A percentile compares a stretch with the other conserved stretches of the same genome.
Conservation (phyloP, 1,284 basidiomycete species). For the Tilletia caries region DNA sequence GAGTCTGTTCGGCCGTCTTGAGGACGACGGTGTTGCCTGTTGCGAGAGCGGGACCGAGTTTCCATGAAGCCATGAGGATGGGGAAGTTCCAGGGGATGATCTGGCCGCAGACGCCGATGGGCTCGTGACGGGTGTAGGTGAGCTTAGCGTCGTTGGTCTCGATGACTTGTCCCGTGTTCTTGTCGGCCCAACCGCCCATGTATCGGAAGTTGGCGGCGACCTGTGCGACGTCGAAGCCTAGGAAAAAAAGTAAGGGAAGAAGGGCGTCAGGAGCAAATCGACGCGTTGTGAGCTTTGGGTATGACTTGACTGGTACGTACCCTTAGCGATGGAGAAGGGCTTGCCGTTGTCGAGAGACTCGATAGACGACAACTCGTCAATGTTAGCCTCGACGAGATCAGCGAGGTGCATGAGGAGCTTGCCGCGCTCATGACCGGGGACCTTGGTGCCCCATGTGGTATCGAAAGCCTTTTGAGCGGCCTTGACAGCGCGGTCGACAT, state of each 20-base stretch:
- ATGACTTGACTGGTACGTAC: too few species aligned
- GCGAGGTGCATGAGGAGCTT: slow-evolving; percentile 67
- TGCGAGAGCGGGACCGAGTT: slow-evolving; percentile 61
- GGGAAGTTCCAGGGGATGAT: slow-evolving; percentile 68
- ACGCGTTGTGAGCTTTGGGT: too few species aligned
- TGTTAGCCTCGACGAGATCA: slow-evolving; percentile 68
- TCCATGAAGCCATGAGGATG: slow-evolving; percentile 66
- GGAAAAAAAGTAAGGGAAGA: not conserved
- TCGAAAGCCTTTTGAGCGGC: slow-evolving; percentile 44
- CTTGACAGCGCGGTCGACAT: slow-evolving; percentile 45
- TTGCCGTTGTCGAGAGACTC: slow-evolving; percentile 70
- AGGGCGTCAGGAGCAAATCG: not conserved
- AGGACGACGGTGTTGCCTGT: slow-evolving; percentile 47
- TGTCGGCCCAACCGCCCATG: slow-evolving; percentile 68
- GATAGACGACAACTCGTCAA: slow-evolving; percentile 63
- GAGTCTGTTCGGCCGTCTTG: slow-evolving; percentile 73
- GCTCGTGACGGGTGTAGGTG: slow-evolving; percentile 73
- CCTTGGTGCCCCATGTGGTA: slow-evolving; percentile 41
- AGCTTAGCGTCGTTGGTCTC: slow-evolving; percentile 74
- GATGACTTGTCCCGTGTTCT: slow-evolving; percentile 76
- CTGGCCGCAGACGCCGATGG: slow-evolving; percentile 73
- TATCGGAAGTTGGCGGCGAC: slow-evolving; percentile 66
- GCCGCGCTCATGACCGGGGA: slow-evolving; percentile 65
- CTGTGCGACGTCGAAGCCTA: slow-evolving; percentile 65
- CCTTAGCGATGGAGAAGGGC: slow-evolving; percentile 68